Percentiles rank a stretch among this genome's conserved stretches.
phyloP scores from a whole-genome alignment of 2,329 filamentous ascomycete species.

The Trichophyton verrucosum region DNA sequence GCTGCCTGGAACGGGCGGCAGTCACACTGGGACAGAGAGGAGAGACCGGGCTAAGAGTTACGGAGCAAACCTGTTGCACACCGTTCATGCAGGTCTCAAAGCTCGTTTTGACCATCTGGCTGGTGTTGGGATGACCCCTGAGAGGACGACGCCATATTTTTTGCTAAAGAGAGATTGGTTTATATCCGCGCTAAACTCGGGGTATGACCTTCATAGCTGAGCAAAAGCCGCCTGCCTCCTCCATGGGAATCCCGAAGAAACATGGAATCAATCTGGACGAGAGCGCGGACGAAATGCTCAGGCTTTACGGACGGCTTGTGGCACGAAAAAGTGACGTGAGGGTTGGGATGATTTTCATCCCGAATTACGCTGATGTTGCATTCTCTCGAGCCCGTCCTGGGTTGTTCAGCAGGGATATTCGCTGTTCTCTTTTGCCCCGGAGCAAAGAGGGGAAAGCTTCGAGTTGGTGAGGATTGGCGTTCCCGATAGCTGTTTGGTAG shows the following conservation, averaged over 20 bases:
- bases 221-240: not conserved
- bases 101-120: not conserved
- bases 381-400: not conserved
- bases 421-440: not conserved
- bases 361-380: not conserved
- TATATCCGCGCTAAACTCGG: not conserved
- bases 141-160: not conserved
- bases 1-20: not conserved
- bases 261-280: not conserved
- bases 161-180: not conserved
- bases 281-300: not conserved
- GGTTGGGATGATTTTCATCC: not conserved
- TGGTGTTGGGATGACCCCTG: not conserved
- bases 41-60: not conserved
- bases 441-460: not conserved
- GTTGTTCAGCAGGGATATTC: not conserved
- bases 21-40: not conserved
- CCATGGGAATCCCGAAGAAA: not conserved
- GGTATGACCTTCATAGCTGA: not conserved
- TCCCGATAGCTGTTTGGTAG: not conserved
- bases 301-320: not conserved
- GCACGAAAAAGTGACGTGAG: not conserved
- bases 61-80: not conserved
- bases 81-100: slow-evolving; percentile 4
- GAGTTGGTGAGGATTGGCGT: not conserved